Percentiles rank a stretch among this genome's conserved stretches.
These are phyloP conservation scores for Alternaria triticimaculans DNA, from an alignment of 2,329 filamentous ascomycete species.

Conservation along the genomic window DNA sequence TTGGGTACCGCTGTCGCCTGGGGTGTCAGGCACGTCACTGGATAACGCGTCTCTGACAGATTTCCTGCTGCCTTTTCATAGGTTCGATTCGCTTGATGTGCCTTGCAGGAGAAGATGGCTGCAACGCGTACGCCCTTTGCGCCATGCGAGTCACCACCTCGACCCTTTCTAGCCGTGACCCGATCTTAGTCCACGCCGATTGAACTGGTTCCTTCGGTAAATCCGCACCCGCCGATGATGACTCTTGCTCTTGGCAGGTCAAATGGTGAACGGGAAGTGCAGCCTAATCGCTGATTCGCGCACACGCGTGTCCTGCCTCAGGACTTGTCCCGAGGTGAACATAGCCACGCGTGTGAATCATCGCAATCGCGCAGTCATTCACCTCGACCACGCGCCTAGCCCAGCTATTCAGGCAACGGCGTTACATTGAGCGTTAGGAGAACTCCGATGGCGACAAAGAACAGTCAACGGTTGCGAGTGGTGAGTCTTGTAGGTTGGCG, in stretches of 20 bases:
- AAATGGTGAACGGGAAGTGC: slow-evolving; percentile 10
- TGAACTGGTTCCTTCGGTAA: slow-evolving; percentile 24
- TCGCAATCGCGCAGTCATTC: slow-evolving; percentile 34
- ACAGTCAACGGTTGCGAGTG: slow-evolving; percentile 24
- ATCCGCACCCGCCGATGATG: slow-evolving; percentile 22
- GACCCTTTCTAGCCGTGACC: slow-evolving; percentile 13
- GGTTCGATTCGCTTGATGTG: slow-evolving; percentile 28
- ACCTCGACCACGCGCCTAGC: slow-evolving; percentile 14
- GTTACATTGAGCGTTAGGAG: slow-evolving; percentile 26
- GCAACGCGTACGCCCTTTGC: neutral
- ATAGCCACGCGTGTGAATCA: slow-evolving; percentile 44
- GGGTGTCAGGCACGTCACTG: slow-evolving; percentile 19
- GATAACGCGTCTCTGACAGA: slow-evolving; percentile 18
- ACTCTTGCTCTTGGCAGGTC: slow-evolving; percentile 27
- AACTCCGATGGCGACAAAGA: slow-evolving; percentile 25
- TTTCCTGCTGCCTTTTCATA: slow-evolving; percentile 20
- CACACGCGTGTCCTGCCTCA: slow-evolving; percentile 29
- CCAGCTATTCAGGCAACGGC: slow-evolving; percentile 39
- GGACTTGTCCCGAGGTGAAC: slow-evolving; percentile 21
- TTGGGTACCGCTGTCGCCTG: slow-evolving; percentile 25
- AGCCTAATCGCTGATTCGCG: slow-evolving; percentile 30
- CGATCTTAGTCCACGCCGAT: slow-evolving; percentile 19
- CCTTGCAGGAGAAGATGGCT: slow-evolving; percentile 30
- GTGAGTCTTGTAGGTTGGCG: slow-evolving; percentile 21
- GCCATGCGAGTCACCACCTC: slow-evolving; percentile 16